A percentile compares a stretch with the other conserved stretches of the same genome.
These are phyloP conservation scores for Trametes cubensis DNA, from an alignment of 768 basidiomycete genomes.

Conservation along the genomic window DNA sequence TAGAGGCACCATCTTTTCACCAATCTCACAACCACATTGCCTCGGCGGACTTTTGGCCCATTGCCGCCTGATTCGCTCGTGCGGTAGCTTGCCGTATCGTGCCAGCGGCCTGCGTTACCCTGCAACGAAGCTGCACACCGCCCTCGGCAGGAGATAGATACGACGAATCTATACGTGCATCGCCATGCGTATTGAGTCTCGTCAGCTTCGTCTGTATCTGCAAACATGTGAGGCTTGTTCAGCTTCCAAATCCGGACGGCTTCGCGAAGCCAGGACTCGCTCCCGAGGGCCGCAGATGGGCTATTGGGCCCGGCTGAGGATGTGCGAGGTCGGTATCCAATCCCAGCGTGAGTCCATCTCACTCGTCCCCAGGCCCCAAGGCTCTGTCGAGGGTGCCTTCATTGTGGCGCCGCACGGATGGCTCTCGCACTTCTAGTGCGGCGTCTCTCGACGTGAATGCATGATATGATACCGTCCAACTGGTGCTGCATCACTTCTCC, in stretches of 20 bases:
- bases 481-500: conserved; percentile 5
- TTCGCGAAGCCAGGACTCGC: conserved; percentile 7
- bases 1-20: not conserved
- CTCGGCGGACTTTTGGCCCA: conserved; percentile 7
- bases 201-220: not conserved
- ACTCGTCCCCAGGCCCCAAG: not conserved
- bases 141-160: conserved; percentile 13
- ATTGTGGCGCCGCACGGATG: conserved; percentile 2
- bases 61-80: conserved; percentile 1
- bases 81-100: not conserved
- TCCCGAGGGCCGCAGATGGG: not conserved
- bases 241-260: conserved; percentile 1
- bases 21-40: not conserved
- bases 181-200: not conserved
- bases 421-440: conserved; percentile 10
- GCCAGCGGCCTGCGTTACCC: not conserved
- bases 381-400: not conserved
- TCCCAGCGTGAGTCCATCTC: not conserved
- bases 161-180: not conserved
- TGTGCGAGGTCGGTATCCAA: not conserved
- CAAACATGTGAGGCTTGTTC: conserved; percentile 7
- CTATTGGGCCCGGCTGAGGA: not conserved
- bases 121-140: not conserved
- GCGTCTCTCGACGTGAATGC: not conserved
- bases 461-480: conserved; percentile 12